phyloP scores from a whole-genome alignment of 208 protist species.

The Zelonia costaricensis region DNA sequence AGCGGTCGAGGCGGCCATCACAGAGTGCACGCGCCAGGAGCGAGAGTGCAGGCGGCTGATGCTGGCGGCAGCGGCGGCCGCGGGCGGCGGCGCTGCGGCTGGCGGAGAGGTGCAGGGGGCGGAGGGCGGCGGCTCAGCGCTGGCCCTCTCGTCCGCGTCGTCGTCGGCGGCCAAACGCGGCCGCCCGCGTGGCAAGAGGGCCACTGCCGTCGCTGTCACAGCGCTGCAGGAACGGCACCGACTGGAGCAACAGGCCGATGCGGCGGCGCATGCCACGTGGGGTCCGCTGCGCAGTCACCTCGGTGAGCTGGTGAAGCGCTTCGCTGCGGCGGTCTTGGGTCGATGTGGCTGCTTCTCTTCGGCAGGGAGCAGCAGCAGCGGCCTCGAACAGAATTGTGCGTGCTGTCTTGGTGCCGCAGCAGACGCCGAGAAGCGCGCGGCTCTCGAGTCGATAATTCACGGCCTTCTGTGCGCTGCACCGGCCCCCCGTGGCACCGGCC shows the following conservation, averaged over 20 bases:
- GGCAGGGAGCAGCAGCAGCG: background rate
- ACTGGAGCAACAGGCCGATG: background rate
- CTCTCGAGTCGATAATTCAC: background rate
- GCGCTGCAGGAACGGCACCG: too few relatives aligned
- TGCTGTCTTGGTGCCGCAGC: background rate
- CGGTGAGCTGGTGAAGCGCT: background rate
- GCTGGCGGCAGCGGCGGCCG: background rate
- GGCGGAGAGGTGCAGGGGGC: background rate
- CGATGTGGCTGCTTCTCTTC: background rate
- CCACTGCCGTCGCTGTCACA: background rate
- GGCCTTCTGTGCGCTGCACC: background rate
- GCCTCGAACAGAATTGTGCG: background rate
- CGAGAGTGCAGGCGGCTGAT: slow-evolving; percentile 6
- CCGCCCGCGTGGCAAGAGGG: too few relatives aligned
- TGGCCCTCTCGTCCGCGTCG: too few relatives aligned
- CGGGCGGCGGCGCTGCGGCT: background rate
- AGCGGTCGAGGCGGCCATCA: slow-evolving; percentile 2
- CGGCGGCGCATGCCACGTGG: slow-evolving; percentile 4
- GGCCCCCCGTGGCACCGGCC: background rate
- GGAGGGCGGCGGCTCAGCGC: background rate
- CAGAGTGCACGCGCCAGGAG: slow-evolving; percentile 7
- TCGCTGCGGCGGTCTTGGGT: slow-evolving; percentile 2
- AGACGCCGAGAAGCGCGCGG: background rate
- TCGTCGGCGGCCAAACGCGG: too few relatives aligned
- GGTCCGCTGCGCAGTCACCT: background rate